phyloP scores from a whole-genome alignment of 2,329 filamentous ascomycete genomes.

The Neofusicoccum sp. region DNA sequence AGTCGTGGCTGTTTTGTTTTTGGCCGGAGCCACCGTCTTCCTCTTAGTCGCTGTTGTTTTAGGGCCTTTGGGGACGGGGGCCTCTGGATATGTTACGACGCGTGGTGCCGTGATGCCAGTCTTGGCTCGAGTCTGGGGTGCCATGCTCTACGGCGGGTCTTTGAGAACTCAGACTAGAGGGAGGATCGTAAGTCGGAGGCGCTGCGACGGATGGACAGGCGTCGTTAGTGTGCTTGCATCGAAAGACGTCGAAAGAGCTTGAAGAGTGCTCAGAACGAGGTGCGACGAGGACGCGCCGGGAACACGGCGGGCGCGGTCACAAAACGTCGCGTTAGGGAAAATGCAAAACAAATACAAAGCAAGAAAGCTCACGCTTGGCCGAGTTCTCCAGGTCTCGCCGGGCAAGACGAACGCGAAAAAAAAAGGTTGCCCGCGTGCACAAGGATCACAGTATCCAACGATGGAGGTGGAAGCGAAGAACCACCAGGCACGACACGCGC shows the following conservation, averaged over 20 bases:
- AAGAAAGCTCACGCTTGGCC: not conserved
- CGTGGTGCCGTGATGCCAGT: slow-evolving; percentile 59
- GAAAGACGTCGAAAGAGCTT: not conserved
- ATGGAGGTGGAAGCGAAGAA: no score
- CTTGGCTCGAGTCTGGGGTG: slow-evolving; percentile 45
- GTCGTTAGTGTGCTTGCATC: not conserved
- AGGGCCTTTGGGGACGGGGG: slow-evolving; percentile 22
- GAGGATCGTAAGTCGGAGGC: no score
- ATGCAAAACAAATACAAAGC: not conserved
- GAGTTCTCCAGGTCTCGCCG: not conserved
- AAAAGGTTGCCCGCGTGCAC: no score
- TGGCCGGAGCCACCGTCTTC: slow-evolving; percentile 39
- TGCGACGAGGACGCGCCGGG: not conserved
- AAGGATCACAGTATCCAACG: no score
- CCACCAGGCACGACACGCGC: not conserved
- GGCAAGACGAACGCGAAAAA: not conserved
- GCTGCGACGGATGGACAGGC: not conserved
- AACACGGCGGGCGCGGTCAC: not conserved
- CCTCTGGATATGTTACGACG: slow-evolving; percentile 54
- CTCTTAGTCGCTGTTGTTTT: slow-evolving; percentile 39
- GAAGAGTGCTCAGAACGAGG: no score
- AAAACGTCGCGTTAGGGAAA: not conserved
- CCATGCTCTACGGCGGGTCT: not conserved
- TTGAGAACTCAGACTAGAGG: not conserved
- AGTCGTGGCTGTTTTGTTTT: slow-evolving; percentile 30